Percentiles rank a stretch among this genome's conserved stretches.
Conservation (phyloP, 768 basidiomycete genomes). For the Russula virescens region DNA sequence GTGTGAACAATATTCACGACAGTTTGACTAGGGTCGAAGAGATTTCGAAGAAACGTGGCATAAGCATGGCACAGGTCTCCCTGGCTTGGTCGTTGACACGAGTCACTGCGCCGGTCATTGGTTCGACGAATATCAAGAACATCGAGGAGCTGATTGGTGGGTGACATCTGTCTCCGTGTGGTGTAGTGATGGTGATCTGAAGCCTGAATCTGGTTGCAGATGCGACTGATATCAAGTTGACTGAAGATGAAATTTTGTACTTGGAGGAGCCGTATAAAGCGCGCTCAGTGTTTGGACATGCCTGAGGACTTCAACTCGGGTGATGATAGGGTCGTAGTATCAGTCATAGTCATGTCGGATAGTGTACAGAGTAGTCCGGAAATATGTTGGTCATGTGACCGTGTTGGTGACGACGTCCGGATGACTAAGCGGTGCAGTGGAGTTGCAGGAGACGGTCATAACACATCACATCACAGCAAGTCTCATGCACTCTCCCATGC, state of each 20-base stretch:
- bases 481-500: conserved; percentile 1
- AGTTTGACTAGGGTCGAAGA: conserved; percentile 34
- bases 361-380: not conserved
- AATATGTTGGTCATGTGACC: no score
- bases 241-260: conserved; percentile 17
- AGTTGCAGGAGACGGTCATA: no score
- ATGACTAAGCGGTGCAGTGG: conserved; percentile 8
- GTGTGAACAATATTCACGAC: not conserved
- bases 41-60: conserved; percentile 34
- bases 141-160: conserved; percentile 21
- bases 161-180: not conserved
- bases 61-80: conserved; percentile 41
- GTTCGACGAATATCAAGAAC: conserved; percentile 19
- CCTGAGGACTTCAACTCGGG: not conserved
- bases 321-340: no score
- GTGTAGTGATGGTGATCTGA: not conserved
- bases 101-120: conserved; percentile 15
- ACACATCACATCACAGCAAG: not conserved
- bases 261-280: conserved; percentile 22
- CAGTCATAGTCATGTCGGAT: no score
- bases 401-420: no score
- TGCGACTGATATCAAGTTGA: conserved; percentile 12
- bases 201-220: not conserved
- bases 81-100: conserved; percentile 31
- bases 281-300: conserved; percentile 18